Evolutionary conservation across 1,284 basidiomycete genomes (phyloP).

Genomic region (Farysia itapuensis): DNA sequence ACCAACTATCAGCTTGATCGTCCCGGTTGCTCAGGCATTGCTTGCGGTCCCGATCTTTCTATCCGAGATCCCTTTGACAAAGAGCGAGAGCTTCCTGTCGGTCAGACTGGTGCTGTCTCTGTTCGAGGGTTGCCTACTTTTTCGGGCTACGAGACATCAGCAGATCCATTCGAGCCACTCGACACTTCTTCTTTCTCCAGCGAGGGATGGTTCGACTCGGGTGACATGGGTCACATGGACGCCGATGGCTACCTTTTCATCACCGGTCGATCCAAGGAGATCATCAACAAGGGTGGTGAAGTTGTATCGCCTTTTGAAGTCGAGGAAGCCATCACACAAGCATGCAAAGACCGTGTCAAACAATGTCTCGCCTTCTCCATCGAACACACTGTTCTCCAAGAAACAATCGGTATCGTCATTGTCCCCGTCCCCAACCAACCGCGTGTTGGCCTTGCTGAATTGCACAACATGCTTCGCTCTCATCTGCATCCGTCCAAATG

Average conservation of each 20-base stretch:
- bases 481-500: slow-evolving; percentile 59
- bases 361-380: slow-evolving; percentile 59
- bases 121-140: slow-evolving; percentile 58
- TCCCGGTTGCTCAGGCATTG: slow-evolving; percentile 58
- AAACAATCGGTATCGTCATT: slow-evolving; percentile 60
- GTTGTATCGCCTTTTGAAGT: slow-evolving; percentile 60
- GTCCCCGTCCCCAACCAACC: slow-evolving; percentile 58
- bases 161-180: slow-evolving; percentile 48
- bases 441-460: slow-evolving; percentile 56
- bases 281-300: slow-evolving; percentile 61
- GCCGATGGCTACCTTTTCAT: slow-evolving; percentile 59
- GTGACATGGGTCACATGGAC: slow-evolving; percentile 61
- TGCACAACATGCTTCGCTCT: slow-evolving; percentile 58
- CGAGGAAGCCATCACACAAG: slow-evolving; percentile 58
- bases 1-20: slow-evolving; percentile 58
- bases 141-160: slow-evolving; percentile 53
- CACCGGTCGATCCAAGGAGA: slow-evolving; percentile 59
- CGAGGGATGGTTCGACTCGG: slow-evolving; percentile 60
- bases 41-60: slow-evolving; percentile 57
- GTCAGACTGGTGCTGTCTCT: slow-evolving; percentile 57
- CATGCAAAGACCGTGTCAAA: slow-evolving; percentile 57
- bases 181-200: slow-evolving; percentile 57
- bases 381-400: slow-evolving; percentile 58
- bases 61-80: slow-evolving; percentile 58
- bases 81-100: slow-evolving; percentile 52